A percentile compares a stretch with the other conserved stretches of the same genome.
Conservation (phyloP, 257 asterid species). For the Anisodus tanguticus region DNA sequence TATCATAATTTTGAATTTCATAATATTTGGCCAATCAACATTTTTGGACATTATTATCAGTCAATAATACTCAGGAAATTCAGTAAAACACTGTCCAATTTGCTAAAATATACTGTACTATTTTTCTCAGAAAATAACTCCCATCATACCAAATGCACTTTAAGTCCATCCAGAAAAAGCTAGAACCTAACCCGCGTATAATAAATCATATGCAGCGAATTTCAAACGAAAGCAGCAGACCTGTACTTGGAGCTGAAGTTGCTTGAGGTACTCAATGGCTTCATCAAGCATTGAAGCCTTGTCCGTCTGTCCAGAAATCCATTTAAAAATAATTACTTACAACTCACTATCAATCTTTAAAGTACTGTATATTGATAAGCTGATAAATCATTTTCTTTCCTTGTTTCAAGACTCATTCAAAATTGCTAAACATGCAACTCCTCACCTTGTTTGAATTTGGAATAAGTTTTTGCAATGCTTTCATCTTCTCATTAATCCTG, state of each 20-base stretch:
- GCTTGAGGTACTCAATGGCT: constrained; percentile 84
- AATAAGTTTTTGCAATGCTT: constrained; percentile 76
- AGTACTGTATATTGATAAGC: too few species aligned
- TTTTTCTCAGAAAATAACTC: not conserved
- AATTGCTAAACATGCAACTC: not conserved
- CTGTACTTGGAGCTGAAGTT: constrained; percentile 91
- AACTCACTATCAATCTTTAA: too few species aligned
- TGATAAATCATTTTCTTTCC: not conserved
- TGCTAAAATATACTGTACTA: not conserved
- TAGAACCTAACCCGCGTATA: too few species aligned
- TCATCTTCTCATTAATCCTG: constrained; percentile 84
- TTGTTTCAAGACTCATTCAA: not conserved
- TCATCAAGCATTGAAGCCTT: constrained; percentile 94
- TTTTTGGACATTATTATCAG: too few species aligned
- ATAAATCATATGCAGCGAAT: not conserved
- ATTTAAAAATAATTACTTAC: constrained; percentile 13
- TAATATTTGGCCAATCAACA: not conserved
- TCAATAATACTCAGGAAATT: too few species aligned
- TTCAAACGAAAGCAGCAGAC: constrained; percentile 38
- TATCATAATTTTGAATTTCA: not conserved
- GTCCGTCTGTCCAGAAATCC: constrained; percentile 59
- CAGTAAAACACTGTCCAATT: not conserved
- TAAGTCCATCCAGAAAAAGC: too few species aligned
- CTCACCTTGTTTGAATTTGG: constrained; percentile 83
- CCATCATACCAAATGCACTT: not conserved